These are phyloP conservation scores for Lachnellula occidentalis DNA, from an alignment of 2,329 filamentous ascomycete species.

Conservation along the genomic window DNA sequence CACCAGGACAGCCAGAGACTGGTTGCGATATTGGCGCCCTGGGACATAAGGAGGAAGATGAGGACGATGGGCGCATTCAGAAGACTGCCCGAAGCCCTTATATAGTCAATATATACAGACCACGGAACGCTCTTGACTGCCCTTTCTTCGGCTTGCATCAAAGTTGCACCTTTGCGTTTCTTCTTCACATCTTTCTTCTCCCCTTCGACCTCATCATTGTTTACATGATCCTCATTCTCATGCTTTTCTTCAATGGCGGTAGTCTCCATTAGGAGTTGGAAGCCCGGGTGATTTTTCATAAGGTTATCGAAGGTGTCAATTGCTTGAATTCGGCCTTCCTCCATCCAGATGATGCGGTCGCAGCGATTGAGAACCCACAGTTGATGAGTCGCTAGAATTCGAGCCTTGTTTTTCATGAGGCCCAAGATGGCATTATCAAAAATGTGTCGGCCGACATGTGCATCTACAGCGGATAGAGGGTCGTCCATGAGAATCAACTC, in stretches of 20 bases:
- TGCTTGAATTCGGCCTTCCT: slow-evolving; percentile 75
- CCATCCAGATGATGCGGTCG: slow-evolving; percentile 90
- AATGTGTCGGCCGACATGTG: slow-evolving; percentile 67
- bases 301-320: slow-evolving; percentile 87
- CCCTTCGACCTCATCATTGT: slow-evolving; percentile 42
- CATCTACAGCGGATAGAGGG: slow-evolving; percentile 63
- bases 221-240: slow-evolving; percentile 43
- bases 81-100: slow-evolving; percentile 54
- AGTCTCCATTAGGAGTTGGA: slow-evolving; percentile 77
- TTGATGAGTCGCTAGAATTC: slow-evolving; percentile 90
- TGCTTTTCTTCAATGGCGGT: slow-evolving; percentile 67
- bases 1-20: slow-evolving; percentile 92
- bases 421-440: slow-evolving; percentile 94
- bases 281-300: slow-evolving; percentile 71
- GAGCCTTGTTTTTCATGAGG: slow-evolving; percentile 79
- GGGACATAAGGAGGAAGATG: slow-evolving; percentile 52
- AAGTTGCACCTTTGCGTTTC: slow-evolving; percentile 48
- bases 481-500: slow-evolving; percentile 67
- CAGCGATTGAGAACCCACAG: slow-evolving; percentile 87
- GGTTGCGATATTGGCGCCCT: slow-evolving; percentile 80
- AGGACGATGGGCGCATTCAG: slow-evolving; percentile 52
- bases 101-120: slow-evolving; percentile 60
- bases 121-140: slow-evolving; percentile 59
- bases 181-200: slow-evolving; percentile 39
- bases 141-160: slow-evolving; percentile 70